Evolutionary conservation across 2,329 filamentous ascomycete genomes (phyloP).

Genomic region (Cordyceps farinosa): DNA sequence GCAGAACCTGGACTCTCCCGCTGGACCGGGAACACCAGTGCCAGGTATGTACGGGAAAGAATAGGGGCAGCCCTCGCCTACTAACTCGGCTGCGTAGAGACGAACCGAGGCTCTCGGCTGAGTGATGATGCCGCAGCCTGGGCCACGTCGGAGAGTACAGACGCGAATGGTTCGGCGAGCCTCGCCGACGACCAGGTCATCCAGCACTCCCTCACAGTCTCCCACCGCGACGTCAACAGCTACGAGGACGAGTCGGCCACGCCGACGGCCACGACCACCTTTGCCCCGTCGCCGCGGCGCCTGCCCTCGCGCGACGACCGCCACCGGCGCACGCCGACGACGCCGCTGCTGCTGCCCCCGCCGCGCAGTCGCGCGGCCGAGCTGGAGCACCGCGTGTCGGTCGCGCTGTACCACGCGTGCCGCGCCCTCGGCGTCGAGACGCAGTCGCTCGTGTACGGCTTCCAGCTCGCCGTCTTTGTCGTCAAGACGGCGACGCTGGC

Average conservation of each 20-base stretch:
- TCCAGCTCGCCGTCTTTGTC: constrained; percentile 62
- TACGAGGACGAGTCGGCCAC: neutral
- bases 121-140: neutral
- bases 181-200: neutral
- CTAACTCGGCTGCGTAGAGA: neutral
- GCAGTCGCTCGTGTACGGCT: constrained; percentile 31
- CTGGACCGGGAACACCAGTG: constrained; percentile 46
- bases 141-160: neutral
- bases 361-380: constrained; percentile 36
- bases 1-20: constrained; percentile 54
- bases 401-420: constrained; percentile 34
- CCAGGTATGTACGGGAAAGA: constrained; percentile 33
- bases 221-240: constrained; percentile 4
- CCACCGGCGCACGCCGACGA: constrained; percentile 20
- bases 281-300: neutral
- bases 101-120: constrained; percentile 24
- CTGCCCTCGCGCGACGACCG: neutral
- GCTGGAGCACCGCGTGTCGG: constrained; percentile 31
- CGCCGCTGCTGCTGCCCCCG: constrained; percentile 50
- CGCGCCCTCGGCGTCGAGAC: constrained; percentile 27
- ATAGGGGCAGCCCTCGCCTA: neutral
- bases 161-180: neutral
- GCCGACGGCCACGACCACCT: neutral
- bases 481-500: constrained; percentile 64
- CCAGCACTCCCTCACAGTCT: constrained; percentile 12